A percentile compares a stretch with the other conserved stretches of the same genome.
phyloP scores from a whole-genome alignment of 129 eudicot genomes.

The Centaurea solstitialis region DNA sequence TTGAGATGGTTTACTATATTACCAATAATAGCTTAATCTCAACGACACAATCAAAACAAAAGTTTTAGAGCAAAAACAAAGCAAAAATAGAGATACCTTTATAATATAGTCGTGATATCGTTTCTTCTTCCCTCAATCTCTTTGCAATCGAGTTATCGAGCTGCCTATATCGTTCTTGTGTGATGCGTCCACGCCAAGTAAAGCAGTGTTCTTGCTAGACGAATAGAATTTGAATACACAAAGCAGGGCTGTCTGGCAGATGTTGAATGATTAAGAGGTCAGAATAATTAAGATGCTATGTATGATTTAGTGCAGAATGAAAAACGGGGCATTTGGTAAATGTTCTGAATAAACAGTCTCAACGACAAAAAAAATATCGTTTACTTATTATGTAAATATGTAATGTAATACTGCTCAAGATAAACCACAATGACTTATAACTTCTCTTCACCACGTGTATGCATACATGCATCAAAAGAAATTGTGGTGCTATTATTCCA shows the following conservation, averaged over 20 bases:
- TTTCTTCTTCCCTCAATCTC: background rate
- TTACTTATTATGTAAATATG: too few relatives aligned
- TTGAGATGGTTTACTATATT: background rate
- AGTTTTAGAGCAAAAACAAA: background rate
- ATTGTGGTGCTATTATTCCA: background rate
- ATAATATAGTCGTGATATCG: background rate
- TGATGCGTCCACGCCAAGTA: background rate
- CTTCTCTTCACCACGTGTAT: too few relatives aligned
- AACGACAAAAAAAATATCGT: background rate
- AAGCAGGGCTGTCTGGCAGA: too few relatives aligned
- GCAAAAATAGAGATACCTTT: background rate
- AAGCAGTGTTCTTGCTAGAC: background rate
- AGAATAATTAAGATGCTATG: background rate
- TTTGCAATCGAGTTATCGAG: background rate
- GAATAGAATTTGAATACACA: background rate
- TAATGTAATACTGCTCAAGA: background rate
- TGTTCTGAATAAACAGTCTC: background rate
- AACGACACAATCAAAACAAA: background rate
- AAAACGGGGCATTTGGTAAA: background rate
- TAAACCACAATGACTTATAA: background rate
- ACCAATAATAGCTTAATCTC: background rate
- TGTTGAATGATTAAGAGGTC: background rate
- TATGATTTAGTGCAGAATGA: background rate
- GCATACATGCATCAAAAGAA: background rate
- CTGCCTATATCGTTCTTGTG: background rate